Evolutionary conservation across 805 yeast species (phyloP), one percentile per base, ranked within the genome.

Genomic region (Clavispora carvajalis): DNA sequence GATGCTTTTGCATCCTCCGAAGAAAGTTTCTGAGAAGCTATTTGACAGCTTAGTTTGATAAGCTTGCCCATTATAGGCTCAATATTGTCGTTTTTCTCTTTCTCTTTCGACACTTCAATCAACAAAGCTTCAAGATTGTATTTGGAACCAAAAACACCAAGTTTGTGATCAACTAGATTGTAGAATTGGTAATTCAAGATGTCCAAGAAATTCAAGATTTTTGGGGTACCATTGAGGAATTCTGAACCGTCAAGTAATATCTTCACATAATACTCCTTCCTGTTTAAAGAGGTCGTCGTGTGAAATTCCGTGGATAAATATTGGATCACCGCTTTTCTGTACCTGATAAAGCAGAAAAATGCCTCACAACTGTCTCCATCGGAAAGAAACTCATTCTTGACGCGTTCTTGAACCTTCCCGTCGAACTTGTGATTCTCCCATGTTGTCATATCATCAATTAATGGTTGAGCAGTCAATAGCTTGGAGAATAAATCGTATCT

Each of bases 261-360:
- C 5, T 73, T 66, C 19, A 81, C 65, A 48, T 83, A 82, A 18
- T 67, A 62, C 33, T 73, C 64, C 42, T 76, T 69, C 49, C 79
- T 62, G 21, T 83, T 63, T 28, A 79, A 52, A 7, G 82, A 67
- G 16, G 36, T 7, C 11, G 77, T 65, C 40, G 72, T 72, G 54
- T 84, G 89, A n/a, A 91, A 67, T 48, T 88, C 95, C 39, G 83
- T 61, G 13, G 90, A 76, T 44, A 87, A 61, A 50, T 80, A 78
- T 47, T 84, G 85, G 18, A 87, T 63, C 11, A 83, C 62, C 15
- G 71, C 63, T 33, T 79, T 73, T 52, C 95, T 73, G 47, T 77
- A 80, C 30, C 66, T 71, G 37, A 82, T 71, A 48, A 86, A 83
- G 1, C 80, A 68, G 22, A 79, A 62, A 36, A 87, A 66, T 0